Evolutionary conservation across 163 green algal genomes (phyloP).

Genomic region (Trebouxiophyceae sp.): DNA sequence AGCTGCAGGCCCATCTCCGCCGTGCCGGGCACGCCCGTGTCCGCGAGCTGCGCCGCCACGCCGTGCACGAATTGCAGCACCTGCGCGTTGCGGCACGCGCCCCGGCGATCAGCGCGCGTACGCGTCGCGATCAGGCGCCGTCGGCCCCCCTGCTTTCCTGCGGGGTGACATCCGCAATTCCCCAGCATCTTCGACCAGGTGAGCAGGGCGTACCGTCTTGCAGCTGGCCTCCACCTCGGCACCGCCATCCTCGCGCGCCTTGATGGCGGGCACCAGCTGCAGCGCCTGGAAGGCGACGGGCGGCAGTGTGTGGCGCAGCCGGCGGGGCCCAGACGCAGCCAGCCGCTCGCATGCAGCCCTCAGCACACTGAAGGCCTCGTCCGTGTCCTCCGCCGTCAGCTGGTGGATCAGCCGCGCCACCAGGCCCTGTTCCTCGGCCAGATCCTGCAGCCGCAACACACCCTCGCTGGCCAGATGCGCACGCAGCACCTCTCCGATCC

Average conservation of each 20-base stretch:
- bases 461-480: too few species aligned
- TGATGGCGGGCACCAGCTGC: background rate
- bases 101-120: too few species aligned
- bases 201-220: background rate
- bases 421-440: slow-evolving; percentile 77
- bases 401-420: slow-evolving; percentile 81
- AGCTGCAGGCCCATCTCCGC: slow-evolving; percentile 39
- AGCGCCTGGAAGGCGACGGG: slow-evolving; percentile 58
- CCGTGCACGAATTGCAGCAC: slow-evolving; percentile 27
- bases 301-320: slow-evolving; percentile 66
- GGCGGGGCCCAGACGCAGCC: slow-evolving; percentile 43
- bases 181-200: background rate
- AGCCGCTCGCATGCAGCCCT: slow-evolving; percentile 39
- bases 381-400: slow-evolving; percentile 39
- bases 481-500: too few species aligned
- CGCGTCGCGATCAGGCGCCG: too few species aligned
- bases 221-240: slow-evolving; percentile 5
- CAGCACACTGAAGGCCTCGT: slow-evolving; percentile 55
- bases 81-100: too few species aligned
- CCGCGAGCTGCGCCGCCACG: slow-evolving; percentile 14
- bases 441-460: slow-evolving; percentile 66
- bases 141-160: too few species aligned
- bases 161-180: too few species aligned
- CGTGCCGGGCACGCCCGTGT: slow-evolving; percentile 1
- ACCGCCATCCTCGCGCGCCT: background rate